These are phyloP conservation scores for Leptomonas seymouri DNA, from an alignment of 208 protist genomes.

Conservation along the genomic window DNA sequence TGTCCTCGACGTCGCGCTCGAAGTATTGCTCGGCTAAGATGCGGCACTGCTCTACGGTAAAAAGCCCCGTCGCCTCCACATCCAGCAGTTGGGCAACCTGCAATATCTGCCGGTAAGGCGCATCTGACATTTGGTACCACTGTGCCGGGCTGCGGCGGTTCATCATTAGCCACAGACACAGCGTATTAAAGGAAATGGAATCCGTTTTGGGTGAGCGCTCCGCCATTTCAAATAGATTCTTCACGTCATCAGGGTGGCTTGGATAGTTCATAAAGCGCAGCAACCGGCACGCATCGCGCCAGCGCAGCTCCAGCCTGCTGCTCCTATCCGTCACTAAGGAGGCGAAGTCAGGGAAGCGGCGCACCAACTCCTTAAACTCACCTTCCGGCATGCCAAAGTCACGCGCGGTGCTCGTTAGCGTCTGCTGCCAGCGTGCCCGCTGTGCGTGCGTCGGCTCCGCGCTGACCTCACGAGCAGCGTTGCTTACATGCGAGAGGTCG, in stretches of 20 bases:
- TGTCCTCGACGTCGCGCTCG: conserved; percentile 39
- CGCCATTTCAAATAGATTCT: conserved; percentile 52
- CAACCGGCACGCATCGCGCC: conserved; percentile 58
- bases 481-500: conserved; percentile 11
- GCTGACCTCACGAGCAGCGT: neutral
- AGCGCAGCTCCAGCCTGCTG: conserved; percentile 34
- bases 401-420: conserved; percentile 9
- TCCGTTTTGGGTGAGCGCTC: conserved; percentile 32
- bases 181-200: conserved; percentile 44
- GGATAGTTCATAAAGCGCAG: conserved; percentile 70
- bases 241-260: conserved; percentile 57
- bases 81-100: conserved; percentile 56
- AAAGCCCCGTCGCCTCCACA: conserved; percentile 54
- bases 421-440: conserved; percentile 30
- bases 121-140: conserved; percentile 53
- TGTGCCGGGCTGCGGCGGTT: conserved; percentile 44
- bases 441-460: conserved; percentile 16
- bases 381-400: conserved; percentile 50
- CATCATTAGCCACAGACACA: conserved; percentile 57
- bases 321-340: conserved; percentile 11
- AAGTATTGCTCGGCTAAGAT: conserved; percentile 66
- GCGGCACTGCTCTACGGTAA: conserved; percentile 52
- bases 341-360: conserved; percentile 53
- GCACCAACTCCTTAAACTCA: conserved; percentile 44
- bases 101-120: conserved; percentile 45